Percentiles rank a stretch among this genome's conserved stretches.
phyloP scores from a whole-genome alignment of 805 yeast genomes.

The Teunomyces funiuensis region DNA sequence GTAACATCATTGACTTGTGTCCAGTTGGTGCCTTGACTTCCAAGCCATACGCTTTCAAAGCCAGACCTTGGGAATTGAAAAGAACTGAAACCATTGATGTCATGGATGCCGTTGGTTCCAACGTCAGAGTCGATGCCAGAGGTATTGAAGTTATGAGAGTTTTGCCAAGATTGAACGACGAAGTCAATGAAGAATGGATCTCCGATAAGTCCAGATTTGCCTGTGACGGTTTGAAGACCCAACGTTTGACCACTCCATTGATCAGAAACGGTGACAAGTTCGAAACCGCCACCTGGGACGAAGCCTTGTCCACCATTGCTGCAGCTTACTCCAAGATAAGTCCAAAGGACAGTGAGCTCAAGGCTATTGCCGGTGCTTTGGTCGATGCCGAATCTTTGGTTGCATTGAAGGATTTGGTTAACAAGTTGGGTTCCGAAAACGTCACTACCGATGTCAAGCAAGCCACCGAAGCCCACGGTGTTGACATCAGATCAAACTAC shows the following conservation, averaged over 20 bases:
- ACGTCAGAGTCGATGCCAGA: constrained; percentile 80
- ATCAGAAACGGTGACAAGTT: constrained; percentile 68
- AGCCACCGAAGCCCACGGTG: constrained; percentile 60
- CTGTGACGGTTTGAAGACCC: constrained; percentile 81
- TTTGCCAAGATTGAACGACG: constrained; percentile 82
- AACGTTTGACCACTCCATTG: constrained; percentile 79
- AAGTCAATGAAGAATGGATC: constrained; percentile 88
- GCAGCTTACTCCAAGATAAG: constrained; percentile 54
- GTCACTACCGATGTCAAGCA: constrained; percentile 67
- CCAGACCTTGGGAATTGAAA: constrained; percentile 92
- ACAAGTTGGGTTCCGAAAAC: constrained; percentile 79
- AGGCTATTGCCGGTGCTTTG: constrained; percentile 80
- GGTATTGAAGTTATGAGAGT: constrained; percentile 88
- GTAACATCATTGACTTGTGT: constrained; percentile 83
- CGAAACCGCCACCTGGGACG: constrained; percentile 82
- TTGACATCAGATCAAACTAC: constrained; percentile 76
- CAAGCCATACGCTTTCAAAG: constrained; percentile 89
- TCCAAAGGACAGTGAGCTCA: constrained; percentile 69
- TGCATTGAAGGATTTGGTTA: constrained; percentile 75
- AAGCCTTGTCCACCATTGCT: constrained; percentile 70
- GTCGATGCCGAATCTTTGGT: constrained; percentile 82
- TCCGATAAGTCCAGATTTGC: constrained; percentile 86
- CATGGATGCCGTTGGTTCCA: constrained; percentile 79
- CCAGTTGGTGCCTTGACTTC: constrained; percentile 92
- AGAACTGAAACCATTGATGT: constrained; percentile 86